Evolutionary conservation across 371 early-diverging fungal species (phyloP).

Genomic region (Entomophthora muscae): DNA sequence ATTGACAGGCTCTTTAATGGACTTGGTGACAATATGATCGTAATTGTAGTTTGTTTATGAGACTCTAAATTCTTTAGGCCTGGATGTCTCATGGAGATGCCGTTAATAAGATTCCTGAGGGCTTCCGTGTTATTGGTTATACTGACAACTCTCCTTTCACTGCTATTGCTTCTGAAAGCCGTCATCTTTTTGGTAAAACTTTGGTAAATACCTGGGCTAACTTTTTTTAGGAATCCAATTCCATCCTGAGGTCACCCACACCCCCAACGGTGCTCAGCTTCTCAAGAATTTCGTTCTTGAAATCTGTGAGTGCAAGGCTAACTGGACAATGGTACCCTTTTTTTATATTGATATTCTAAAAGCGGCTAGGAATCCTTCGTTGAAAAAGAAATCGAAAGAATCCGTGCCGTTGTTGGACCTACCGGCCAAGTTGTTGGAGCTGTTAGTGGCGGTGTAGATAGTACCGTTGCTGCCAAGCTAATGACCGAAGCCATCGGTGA

Average conservation of each 20-base stretch:
- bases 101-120: slow-evolving; percentile 56
- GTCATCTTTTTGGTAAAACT: slow-evolving; percentile 51
- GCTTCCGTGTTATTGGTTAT: slow-evolving; percentile 67
- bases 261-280: slow-evolving; percentile 62
- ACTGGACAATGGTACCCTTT: slow-evolving; percentile 94
- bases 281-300: slow-evolving; percentile 81
- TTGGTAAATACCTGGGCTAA: not conserved
- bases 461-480: slow-evolving; percentile 88
- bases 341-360: too few species aligned
- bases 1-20: slow-evolving; percentile 61
- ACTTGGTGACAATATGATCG: slow-evolving; percentile 29
- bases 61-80: slow-evolving; percentile 24
- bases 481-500: slow-evolving; percentile 95
- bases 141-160: slow-evolving; percentile 80
- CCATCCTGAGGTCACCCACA: slow-evolving; percentile 97
- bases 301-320: slow-evolving; percentile 63
- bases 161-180: slow-evolving; percentile 62
- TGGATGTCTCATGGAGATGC: slow-evolving; percentile 99
- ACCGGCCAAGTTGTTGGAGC: slow-evolving; percentile 90
- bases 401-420: slow-evolving; percentile 77
- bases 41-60: not conserved
- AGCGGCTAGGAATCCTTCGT: slow-evolving; percentile 54
- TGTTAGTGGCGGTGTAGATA: slow-evolving; percentile 92
- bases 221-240: slow-evolving; percentile 49
- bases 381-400: slow-evolving; percentile 89